These are phyloP conservation scores for Recurvomyces mirabilis DNA, from an alignment of 495 filamentous ascomycete genomes.

Conservation along the genomic window DNA sequence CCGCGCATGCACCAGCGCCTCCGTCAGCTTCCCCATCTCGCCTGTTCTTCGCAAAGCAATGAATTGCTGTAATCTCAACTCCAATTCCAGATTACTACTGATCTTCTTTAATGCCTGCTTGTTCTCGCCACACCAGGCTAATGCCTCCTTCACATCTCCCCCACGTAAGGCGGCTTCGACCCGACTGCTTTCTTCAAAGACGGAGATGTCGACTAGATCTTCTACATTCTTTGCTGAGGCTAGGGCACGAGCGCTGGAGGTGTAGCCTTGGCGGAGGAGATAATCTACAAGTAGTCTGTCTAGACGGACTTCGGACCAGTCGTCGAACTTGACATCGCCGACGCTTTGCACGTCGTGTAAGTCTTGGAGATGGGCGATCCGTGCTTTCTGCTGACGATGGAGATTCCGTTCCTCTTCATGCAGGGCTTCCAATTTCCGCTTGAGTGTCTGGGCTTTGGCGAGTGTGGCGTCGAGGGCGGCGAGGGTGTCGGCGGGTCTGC, in stretches of 20 bases:
- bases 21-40: constrained; percentile 47
- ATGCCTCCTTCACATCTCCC: constrained; percentile 63
- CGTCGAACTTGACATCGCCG: constrained; percentile 86
- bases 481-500: constrained; percentile 52
- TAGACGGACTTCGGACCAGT: constrained; percentile 70
- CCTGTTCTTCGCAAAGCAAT: constrained; percentile 73
- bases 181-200: constrained; percentile 70
- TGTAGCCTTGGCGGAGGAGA: constrained; percentile 71
- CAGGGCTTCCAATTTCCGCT: constrained; percentile 69
- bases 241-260: constrained; percentile 60
- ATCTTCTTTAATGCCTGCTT: constrained; percentile 76
- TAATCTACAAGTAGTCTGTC: constrained; percentile 85
- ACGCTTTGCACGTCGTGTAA: constrained; percentile 70
- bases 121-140: constrained; percentile 87
- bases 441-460: constrained; percentile 66
- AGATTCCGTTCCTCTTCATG: constrained; percentile 67
- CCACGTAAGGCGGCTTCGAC: constrained; percentile 59
- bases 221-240: constrained; percentile 60
- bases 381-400: constrained; percentile 59
- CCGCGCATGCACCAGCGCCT: constrained; percentile 70
- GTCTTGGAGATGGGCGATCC: constrained; percentile 67
- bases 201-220: constrained; percentile 77
- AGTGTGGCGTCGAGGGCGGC: constrained; percentile 76
- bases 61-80: constrained; percentile 89
- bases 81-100: constrained; percentile 84